Percentiles rank a stretch among this genome's conserved stretches.
phyloP scores from a whole-genome alignment of 2,329 filamentous ascomycete species.

The Alternaria viburni region DNA sequence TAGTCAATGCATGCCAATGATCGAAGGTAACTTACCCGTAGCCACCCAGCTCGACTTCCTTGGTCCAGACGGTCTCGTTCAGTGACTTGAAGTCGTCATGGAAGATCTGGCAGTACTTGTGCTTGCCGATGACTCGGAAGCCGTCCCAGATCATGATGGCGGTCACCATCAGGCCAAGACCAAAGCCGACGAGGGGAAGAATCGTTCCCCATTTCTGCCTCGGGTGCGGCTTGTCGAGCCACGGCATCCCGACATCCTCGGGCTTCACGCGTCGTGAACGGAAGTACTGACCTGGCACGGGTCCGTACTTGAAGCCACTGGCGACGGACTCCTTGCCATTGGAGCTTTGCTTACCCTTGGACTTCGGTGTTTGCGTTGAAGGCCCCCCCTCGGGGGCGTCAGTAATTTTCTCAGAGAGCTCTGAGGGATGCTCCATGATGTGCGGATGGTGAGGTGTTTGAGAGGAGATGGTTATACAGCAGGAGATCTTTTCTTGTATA shows the following conservation, averaged over 20 bases:
- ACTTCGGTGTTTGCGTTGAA: constrained; percentile 2
- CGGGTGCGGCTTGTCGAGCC: constrained; percentile 74
- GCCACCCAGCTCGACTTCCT: constrained; percentile 76
- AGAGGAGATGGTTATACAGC: neutral
- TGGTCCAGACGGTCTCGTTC: constrained; percentile 70
- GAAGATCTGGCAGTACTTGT: constrained; percentile 74
- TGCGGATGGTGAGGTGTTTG: neutral
- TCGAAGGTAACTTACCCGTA: constrained; percentile 67
- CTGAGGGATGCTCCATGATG: neutral
- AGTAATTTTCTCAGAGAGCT: neutral
- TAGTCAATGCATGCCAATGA: constrained; percentile 9
- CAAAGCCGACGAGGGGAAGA: constrained; percentile 73
- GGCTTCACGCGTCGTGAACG: constrained; percentile 75
- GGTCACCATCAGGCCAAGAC: constrained; percentile 70
- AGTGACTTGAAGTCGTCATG: constrained; percentile 69
- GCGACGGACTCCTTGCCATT: constrained; percentile 6
- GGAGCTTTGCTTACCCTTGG: neutral
- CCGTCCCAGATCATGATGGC: constrained; percentile 80
- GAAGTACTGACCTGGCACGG: constrained; percentile 57
- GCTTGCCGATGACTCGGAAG: constrained; percentile 71
- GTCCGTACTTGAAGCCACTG: constrained; percentile 14
- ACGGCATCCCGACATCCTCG: constrained; percentile 76
- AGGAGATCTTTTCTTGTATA: neutral
- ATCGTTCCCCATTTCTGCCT: constrained; percentile 89
- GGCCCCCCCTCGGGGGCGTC: neutral